Percentiles rank a stretch among this genome's conserved stretches.
phyloP scores from a whole-genome alignment of 176 grass and related monocot genomes.

The Musa acuminata region DNA sequence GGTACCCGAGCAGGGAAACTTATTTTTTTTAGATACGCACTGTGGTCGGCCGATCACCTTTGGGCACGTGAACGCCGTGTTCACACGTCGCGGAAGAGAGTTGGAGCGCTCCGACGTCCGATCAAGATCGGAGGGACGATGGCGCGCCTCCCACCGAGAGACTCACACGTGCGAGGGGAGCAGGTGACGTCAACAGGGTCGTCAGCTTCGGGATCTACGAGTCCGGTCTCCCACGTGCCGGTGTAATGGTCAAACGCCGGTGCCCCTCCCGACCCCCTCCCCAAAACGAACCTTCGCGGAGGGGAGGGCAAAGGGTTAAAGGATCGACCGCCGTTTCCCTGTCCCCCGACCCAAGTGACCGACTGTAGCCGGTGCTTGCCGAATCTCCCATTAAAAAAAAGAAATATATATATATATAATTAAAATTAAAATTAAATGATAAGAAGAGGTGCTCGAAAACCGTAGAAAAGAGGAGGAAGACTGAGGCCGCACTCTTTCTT shows the following conservation, averaged over 20 bases:
- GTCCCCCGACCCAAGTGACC: neutral
- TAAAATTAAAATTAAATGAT: neutral
- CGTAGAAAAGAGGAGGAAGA: no score
- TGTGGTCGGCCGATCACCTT: neutral
- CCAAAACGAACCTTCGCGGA: neutral
- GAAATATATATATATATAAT: neutral
- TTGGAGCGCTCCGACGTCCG: neutral
- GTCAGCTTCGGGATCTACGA: neutral
- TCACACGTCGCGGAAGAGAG: neutral
- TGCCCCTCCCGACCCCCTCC: neutral
- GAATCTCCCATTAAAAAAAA: neutral
- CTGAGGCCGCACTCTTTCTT: no score
- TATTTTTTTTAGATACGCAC: neutral
- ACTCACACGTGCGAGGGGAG: neutral
- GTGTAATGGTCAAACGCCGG: neutral
- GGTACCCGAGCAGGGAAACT: no score
- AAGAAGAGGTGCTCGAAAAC: neutral
- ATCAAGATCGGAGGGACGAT: neutral
- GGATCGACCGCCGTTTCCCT: neutral
- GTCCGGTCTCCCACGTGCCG: neutral
- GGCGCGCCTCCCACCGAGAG: neutral
- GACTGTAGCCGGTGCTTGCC: neutral
- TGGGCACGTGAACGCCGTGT: no score
- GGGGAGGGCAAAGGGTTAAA: neutral
- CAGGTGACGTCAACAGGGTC: neutral